phyloP scores from a whole-genome alignment of 2,329 filamentous ascomycete genomes.

The Colletotrichum cuscutae region DNA sequence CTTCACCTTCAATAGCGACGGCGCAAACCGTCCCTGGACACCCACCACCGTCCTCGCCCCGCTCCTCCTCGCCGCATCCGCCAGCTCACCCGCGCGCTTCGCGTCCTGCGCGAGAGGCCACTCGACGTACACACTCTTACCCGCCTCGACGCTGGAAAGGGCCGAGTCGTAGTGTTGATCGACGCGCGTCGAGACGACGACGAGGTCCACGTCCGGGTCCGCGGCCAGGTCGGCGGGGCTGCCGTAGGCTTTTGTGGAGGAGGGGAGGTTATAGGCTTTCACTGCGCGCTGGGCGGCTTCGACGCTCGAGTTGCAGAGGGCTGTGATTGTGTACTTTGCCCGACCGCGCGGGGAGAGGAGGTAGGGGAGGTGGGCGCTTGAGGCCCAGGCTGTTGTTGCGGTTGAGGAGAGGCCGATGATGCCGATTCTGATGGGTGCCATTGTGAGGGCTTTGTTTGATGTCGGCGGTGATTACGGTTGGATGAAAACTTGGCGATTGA shows the following conservation, averaged over 20 bases:
- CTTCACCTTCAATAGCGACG: conserved; percentile 54
- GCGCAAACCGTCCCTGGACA: conserved; percentile 60
- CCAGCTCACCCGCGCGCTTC: conserved; percentile 53
- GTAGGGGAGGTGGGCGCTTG: conserved; percentile 67
- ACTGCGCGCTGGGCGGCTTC: conserved; percentile 57
- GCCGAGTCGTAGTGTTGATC: conserved; percentile 61
- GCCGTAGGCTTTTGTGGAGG: conserved; percentile 59
- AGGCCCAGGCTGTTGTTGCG: conserved; percentile 65
- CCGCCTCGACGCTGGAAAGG: conserved; percentile 59
- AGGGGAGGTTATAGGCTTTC: conserved; percentile 51
- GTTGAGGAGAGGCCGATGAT: conserved; percentile 67
- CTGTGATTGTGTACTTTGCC: conserved; percentile 61
- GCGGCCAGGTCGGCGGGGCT: conserved; percentile 57
- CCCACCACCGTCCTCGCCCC: conserved; percentile 54
- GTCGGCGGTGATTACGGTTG: too few species aligned
- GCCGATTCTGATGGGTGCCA: conserved; percentile 59
- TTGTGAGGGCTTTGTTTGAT: neutral
- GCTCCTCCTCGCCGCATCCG: conserved; percentile 26
- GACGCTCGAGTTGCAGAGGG: conserved; percentile 61
- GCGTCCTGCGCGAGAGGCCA: conserved; percentile 65
- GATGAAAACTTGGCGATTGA: neutral
- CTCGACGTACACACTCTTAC: conserved; percentile 65
- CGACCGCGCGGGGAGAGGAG: conserved; percentile 59
- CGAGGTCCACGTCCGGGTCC: conserved; percentile 63
- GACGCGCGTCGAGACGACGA: conserved; percentile 65